phyloP scores from a whole-genome alignment of 805 yeast species.

The Scheffersomyces lignosus region DNA sequence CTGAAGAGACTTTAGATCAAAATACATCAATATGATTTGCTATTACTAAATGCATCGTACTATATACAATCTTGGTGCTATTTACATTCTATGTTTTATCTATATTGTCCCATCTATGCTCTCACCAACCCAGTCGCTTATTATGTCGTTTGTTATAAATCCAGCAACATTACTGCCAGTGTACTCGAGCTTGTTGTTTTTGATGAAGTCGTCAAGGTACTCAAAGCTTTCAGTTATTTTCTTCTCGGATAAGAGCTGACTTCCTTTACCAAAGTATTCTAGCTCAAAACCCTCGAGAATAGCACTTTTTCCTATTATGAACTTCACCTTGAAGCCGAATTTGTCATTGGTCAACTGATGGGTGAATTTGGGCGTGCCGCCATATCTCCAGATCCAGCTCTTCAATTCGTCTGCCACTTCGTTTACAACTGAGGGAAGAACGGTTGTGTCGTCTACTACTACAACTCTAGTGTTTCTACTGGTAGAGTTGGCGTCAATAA shows the following conservation, averaged over 20 bases:
- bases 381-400: conserved; percentile 75
- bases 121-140: conserved; percentile 47
- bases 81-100: conserved; percentile 3
- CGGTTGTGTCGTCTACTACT: conserved; percentile 23
- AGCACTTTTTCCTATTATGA: conserved; percentile 49
- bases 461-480: conserved; percentile 12
- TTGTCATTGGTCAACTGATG: conserved; percentile 43
- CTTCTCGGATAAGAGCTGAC: conserved; percentile 4
- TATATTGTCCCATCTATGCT: conserved; percentile 45
- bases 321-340: conserved; percentile 30
- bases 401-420: conserved; percentile 42
- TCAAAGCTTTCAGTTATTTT: conserved; percentile 29
- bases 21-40: too few relatives aligned
- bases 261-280: conserved; percentile 5
- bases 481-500: conserved; percentile 13
- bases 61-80: too few relatives aligned
- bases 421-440: conserved; percentile 39
- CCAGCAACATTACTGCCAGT: conserved; percentile 47
- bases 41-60: too few relatives aligned
- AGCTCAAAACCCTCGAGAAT: conserved; percentile 22
- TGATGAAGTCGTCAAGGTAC: conserved; percentile 27
- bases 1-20: too few relatives aligned
- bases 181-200: conserved; percentile 21
- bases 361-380: conserved; percentile 72
- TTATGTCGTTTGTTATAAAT: conserved; percentile 39